Base-by-base conservation (phyloP, 2,329 filamentous ascomycete genomes). In the Colletotrichum truncatum region DNA sequence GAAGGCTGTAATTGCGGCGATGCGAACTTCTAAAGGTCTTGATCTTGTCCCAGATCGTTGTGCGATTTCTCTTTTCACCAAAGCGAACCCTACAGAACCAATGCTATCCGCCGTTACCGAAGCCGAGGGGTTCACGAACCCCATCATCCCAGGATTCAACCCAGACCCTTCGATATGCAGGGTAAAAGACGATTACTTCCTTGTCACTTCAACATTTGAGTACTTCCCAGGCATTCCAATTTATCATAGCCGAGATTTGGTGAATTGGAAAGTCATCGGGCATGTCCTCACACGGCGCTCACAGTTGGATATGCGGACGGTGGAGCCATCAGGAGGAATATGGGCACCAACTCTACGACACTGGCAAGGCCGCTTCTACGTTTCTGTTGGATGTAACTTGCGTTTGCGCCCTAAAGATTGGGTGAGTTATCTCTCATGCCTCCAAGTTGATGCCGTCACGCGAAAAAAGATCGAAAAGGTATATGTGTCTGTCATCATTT, bases 261-360 rank as follows among this genome's bases (percentile, higher is more conserved):
- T 43, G 18, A 18, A 43, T 3, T 43, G 39, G 39, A 12, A 43
- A 1, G 16, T 43, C 39, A 43, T 43, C n/a, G 39, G 39, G 5
- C 18, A 43, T 18, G n/a, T 43, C n/a, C 16, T 43, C 11, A 18
- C 18, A 23, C 18, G n/a, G 6, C 7, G 36, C n/a, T 39, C 36
- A 12, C 36, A 39, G 36, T 16, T 39, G 36, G 36, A 39, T 10
- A 39, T 39, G 36, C n/a, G 36, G 8, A 43, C 39, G 3, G 12
- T 41, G 9, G 6, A 58, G 54, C 41, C 41, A 18, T 48, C 54
- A 6, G 41, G 41, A 4, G 54, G 54, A 2, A 32, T 58, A 9
- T 58, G 54, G 53, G 53, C 53, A 30, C 53, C 53, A 10, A 57
- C 53, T 14, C 26, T 57, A 16, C 23, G 53, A 32, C 53, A 57